Percentiles rank a stretch among this genome's conserved stretches.
Evolutionary conservation across 768 basidiomycete species (phyloP).

Genomic region (Pisolithus tinctorius): DNA sequence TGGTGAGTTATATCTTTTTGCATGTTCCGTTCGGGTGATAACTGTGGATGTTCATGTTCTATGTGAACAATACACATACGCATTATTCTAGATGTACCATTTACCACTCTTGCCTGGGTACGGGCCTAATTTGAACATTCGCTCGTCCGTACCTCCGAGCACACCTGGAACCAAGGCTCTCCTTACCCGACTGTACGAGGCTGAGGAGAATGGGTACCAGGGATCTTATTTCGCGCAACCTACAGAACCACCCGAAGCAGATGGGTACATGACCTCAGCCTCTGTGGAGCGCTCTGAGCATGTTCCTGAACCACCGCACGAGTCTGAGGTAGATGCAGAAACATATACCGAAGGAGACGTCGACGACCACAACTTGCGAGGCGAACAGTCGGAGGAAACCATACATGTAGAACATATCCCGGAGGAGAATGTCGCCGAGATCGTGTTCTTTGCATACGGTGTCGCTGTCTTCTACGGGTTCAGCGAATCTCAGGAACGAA

Average conservation of each 20-base stretch:
- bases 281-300: conserved; percentile 34
- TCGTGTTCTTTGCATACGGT: conserved; percentile 79
- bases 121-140: conserved; percentile 72
- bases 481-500: conserved; percentile 67
- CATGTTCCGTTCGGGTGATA: neutral
- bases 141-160: conserved; percentile 65
- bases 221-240: conserved; percentile 65
- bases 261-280: conserved; percentile 58
- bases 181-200: conserved; percentile 68
- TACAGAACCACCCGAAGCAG: conserved; percentile 22
- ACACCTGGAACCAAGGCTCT: conserved; percentile 49
- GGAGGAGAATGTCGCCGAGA: conserved; percentile 61
- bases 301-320: conserved; percentile 6
- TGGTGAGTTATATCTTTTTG: conserved; percentile 44
- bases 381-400: conserved; percentile 1
- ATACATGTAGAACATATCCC: conserved; percentile 5
- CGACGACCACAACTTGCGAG: conserved; percentile 12
- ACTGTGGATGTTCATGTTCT: no score
- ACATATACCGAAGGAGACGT: conserved; percentile 1
- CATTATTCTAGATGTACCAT: conserved; percentile 67
- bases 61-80: no score
- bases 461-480: conserved; percentile 92
- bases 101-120: conserved; percentile 90
- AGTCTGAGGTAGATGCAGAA: conserved; percentile 9
- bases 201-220: conserved; percentile 87